These are phyloP conservation scores for Vitis rotundifolia DNA, from an alignment of 164 flowering plant species.

Conservation along the genomic window DNA sequence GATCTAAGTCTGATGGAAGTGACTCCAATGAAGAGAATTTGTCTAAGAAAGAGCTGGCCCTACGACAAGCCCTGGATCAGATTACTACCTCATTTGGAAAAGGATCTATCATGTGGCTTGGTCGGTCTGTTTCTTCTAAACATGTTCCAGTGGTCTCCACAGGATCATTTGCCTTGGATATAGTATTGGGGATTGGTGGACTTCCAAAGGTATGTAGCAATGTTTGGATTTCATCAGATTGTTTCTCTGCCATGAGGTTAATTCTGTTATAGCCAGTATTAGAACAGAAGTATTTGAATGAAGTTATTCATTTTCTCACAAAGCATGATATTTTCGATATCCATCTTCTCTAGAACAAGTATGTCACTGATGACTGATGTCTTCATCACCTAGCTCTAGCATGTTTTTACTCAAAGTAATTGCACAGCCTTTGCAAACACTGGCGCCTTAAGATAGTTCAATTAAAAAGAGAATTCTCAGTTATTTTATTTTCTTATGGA, in stretches of 20 bases:
- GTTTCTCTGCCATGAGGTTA: background rate
- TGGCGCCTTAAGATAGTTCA: too few relatives aligned
- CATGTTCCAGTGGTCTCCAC: conserved; percentile 81
- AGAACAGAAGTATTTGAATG: too few relatives aligned
- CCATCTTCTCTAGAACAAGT: too few relatives aligned
- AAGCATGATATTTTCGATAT: too few relatives aligned
- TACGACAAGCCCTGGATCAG: conserved; percentile 87
- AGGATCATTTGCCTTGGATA: conserved; percentile 85
- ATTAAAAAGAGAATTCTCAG: too few relatives aligned
- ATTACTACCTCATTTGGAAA: conserved; percentile 83
- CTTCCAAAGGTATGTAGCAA: conserved; percentile 74
- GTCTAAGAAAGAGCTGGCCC: conserved; percentile 82
- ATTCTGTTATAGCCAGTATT: background rate
- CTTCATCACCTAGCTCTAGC: too few relatives aligned
- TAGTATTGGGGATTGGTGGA: conserved; percentile 90
- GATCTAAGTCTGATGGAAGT: conserved; percentile 65
- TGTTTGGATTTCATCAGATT: background rate
- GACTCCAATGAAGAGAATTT: conserved; percentile 70
- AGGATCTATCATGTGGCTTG: conserved; percentile 98
- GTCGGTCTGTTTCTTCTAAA: conserved; percentile 54
- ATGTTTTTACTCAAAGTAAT: too few relatives aligned
- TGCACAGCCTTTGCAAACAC: too few relatives aligned
- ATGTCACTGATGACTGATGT: too few relatives aligned
- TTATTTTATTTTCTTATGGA: too few relatives aligned
- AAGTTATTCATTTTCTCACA: too few relatives aligned